Evolutionary conservation across 2,329 filamentous ascomycete species (phyloP), one percentile per base, ranked within the genome.

Genomic region (Kalaharituber pfeilii): DNA sequence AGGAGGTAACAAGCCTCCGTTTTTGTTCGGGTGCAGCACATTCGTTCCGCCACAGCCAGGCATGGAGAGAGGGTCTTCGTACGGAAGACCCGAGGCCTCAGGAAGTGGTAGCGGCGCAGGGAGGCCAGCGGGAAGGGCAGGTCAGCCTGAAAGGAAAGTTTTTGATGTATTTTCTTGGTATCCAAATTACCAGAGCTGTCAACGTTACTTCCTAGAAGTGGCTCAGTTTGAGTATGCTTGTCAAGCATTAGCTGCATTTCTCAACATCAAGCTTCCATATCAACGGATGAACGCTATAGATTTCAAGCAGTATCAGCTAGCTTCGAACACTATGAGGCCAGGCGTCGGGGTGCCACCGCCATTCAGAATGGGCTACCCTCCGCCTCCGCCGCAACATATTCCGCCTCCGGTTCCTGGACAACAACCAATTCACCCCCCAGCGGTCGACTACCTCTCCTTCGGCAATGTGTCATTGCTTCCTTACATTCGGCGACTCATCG

Each of bases 121-220:
- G 20, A 1, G 7, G 33, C 33, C 33, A 39, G 33, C 1, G 20
- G 33, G 33, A 39, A 13, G 20, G 7, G 13, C 13, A 18, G 33
- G 33, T 8, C 33, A 18, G 7, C 33, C 33, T 9, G 33, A 18
- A 18, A 39, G 20, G 33, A 39, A 18, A 39, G 42, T 47, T 49
- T 81, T 88, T 69, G 84, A 89, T 68, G 84, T 95, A 60, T 82
- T 95, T 66, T 84, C 87, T 57, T 96, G 91, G 91, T 84, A 94
- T 67, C 84, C 86, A 8, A 82, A 84, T 56, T 94, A 93, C 67
- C 82, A 91, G 69, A 87, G 80, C 60, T 98, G 91, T 69, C 80
- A 89, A 62, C 79, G 79, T 55, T 95, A 89, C 71, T 98, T 96
- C 66, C 73, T 96, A 64, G 86, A 95, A 64, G 81, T 89, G 65